These are phyloP conservation scores for Sclerotinia glacialis DNA, from an alignment of 2,329 filamentous ascomycete species.

Conservation along the genomic window DNA sequence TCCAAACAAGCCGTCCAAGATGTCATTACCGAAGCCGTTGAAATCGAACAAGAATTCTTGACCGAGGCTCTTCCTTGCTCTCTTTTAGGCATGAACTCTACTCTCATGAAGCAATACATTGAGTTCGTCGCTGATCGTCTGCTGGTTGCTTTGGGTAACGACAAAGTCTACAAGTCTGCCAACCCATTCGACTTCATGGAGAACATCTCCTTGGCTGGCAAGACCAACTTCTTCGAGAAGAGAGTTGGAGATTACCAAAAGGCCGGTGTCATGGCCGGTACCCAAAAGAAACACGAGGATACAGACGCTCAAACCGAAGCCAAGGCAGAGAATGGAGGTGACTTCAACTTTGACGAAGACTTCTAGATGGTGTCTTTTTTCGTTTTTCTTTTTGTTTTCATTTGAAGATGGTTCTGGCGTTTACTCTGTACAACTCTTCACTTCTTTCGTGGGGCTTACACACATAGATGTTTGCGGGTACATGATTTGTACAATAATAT, in stretches of 20 bases:
- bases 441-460: slow-evolving; percentile 29
- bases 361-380: slow-evolving; percentile 63
- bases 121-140: slow-evolving; percentile 98
- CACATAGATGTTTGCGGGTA: slow-evolving; percentile 33
- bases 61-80: slow-evolving; percentile 91
- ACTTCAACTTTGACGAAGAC: slow-evolving; percentile 94
- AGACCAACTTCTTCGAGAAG: slow-evolving; percentile 99
- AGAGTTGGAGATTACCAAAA: slow-evolving; percentile 99
- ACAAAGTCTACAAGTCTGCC: slow-evolving; percentile 85
- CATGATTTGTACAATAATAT: slow-evolving; percentile 15
- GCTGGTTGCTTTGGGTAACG: slow-evolving; percentile 86
- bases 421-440: slow-evolving; percentile 26
- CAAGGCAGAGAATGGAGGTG: slow-evolving; percentile 62
- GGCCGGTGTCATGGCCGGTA: slow-evolving; percentile 95
- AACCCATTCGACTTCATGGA: slow-evolving; percentile 99
- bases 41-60: slow-evolving; percentile 96
- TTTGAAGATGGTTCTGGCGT: slow-evolving; percentile 21
- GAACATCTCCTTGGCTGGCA: slow-evolving; percentile 97
- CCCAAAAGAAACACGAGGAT: slow-evolving; percentile 66
- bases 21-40: slow-evolving; percentile 92
- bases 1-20: slow-evolving; percentile 75
- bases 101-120: slow-evolving; percentile 99
- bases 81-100: slow-evolving; percentile 95
- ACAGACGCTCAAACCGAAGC: slow-evolving; percentile 47
- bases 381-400: slow-evolving; percentile 26